Evolutionary conservation across 1,284 basidiomycete genomes (phyloP), one percentile per base, ranked within the genome.

Genomic region (Leccinum angustisporum): DNA sequence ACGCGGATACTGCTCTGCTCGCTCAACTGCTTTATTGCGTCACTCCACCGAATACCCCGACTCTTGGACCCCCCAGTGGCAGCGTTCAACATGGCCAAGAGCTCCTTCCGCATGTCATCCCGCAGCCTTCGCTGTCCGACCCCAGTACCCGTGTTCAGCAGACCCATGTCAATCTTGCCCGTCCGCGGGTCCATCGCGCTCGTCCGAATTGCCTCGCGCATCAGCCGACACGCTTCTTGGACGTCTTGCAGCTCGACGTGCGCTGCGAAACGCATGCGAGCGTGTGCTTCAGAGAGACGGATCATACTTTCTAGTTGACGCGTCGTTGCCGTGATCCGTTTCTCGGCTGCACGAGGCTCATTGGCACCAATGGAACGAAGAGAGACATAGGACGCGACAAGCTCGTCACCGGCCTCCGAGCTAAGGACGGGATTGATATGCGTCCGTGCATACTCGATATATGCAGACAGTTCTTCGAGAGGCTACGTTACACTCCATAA

Each of bases 301-400:
- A 99, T 98, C 90, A 99, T 95, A 68, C 89, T 92, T 77, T 99
- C 97, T 33, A 99, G 86, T 77, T 99, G 97, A 58, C 97, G 87
- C 1, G 97, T 98, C 33, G 97, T 99, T 1, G 97, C 97, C 0
- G 97, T 99, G 76, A 99, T 99, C 11, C 97, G 88, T 70, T 94
- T 92, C 77, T 98, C 96, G 62, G 86, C 86, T 2, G 86, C 86
- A 25, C 94, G 87, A 3, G 94, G 89, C 74, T 98, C 95, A 51
- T 74, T 75, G 62, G 90, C 87, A 30, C 96, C 95, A 65, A 94
- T 90, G 75, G 93, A 94, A 59, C 97, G 91, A 82, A 99, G 91
- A 66, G 92, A 91, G 62, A 98, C 95, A 77, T 99, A 99, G 51
- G 90, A 89, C 2, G 82, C 78, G 16, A 98, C 94, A 58, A 99